A percentile compares a stretch with the other conserved stretches of the same genome.
Evolutionary conservation across 768 basidiomycete species (phyloP).

Genomic region (Mrakia gelida): DNA sequence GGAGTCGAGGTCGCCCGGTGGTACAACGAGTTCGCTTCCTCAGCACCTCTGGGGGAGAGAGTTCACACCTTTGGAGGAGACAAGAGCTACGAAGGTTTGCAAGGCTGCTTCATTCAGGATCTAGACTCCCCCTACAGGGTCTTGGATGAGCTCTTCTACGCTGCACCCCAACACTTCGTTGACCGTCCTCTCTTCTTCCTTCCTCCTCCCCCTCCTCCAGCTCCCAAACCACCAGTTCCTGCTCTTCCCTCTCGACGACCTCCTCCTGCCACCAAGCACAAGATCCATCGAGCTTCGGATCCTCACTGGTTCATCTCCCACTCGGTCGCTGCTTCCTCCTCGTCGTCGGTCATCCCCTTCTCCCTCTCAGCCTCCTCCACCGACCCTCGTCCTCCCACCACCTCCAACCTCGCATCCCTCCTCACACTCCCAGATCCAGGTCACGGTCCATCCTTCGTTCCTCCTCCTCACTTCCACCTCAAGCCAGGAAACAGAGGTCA

Average conservation of each 20-base stretch:
- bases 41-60: background rate
- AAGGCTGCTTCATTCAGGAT: background rate
- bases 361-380: background rate
- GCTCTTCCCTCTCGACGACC: background rate
- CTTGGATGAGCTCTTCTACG: background rate
- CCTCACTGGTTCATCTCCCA: conserved; percentile 13
- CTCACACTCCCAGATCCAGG: conserved; percentile 6
- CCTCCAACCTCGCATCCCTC: conserved; percentile 9
- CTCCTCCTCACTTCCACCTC: conserved; percentile 6
- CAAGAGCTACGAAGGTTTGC: background rate
- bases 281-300: background rate
- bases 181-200: background rate
- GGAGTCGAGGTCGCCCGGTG: background rate
- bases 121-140: background rate
- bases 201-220: background rate
- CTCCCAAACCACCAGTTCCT: background rate
- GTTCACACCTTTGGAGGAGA: background rate
- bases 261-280: background rate
- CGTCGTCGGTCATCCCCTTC: background rate
- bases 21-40: conserved; percentile 2
- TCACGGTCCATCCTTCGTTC: background rate
- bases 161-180: background rate
- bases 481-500: conserved; percentile 7
- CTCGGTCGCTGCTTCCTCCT: background rate
- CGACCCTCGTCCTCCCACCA: background rate